A percentile compares a stretch with the other conserved stretches of the same genome.
Conservation (phyloP, 2,329 filamentous ascomycete species). For the Neopestalotiopsis rosae region DNA sequence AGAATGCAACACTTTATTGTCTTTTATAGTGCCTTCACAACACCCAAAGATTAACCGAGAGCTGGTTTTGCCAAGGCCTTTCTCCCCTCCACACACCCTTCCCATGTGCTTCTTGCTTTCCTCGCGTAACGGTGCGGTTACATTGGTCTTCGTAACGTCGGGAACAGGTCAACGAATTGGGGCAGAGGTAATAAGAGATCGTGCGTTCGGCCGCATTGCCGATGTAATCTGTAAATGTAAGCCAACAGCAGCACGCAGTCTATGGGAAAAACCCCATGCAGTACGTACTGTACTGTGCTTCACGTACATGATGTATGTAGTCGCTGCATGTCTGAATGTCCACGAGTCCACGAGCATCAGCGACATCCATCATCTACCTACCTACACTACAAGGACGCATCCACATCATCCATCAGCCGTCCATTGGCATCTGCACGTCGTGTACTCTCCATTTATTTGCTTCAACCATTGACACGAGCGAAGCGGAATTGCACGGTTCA, state of each 20-base stretch:
- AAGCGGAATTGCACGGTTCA: background rate
- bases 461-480: background rate
- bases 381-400: no score
- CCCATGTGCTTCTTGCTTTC: background rate
- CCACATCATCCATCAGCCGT: no score
- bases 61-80: background rate
- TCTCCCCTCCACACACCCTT: background rate
- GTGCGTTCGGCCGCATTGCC: background rate
- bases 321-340: background rate
- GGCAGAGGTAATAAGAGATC: background rate
- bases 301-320: background rate
- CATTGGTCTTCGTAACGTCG: background rate
- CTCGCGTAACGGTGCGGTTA: background rate
- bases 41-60: background rate
- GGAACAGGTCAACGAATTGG: background rate
- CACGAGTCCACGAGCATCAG: background rate
- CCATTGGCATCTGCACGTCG: background rate
- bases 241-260: background rate
- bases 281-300: background rate
- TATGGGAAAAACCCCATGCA: background rate
- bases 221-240: background rate
- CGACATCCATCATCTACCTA: background rate
- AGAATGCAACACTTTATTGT: background rate
- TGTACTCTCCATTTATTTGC: background rate
- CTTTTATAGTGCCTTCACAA: background rate